phyloP scores from a whole-genome alignment of 1,139 yeast genomes.

The Hansenula lynferdii region DNA sequence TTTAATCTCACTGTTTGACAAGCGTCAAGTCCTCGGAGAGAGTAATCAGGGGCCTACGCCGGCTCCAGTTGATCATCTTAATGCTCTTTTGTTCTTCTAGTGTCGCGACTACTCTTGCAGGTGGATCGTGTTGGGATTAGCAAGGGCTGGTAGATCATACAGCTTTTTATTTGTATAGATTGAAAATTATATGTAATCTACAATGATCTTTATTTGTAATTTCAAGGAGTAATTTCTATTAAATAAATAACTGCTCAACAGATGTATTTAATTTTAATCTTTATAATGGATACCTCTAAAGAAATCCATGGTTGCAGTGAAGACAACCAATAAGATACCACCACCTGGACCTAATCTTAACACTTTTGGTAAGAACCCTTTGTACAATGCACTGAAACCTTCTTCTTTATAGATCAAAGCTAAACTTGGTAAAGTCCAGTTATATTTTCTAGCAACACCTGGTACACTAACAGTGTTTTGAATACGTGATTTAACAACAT shows the following conservation, averaged over 20 bases:
- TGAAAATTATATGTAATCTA: background rate
- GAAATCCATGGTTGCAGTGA: conserved; percentile 92
- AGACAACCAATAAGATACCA: conserved; percentile 93
- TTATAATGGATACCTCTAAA: conserved; percentile 59
- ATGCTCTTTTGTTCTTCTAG: conserved; percentile 44
- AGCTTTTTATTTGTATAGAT: conserved; percentile 18
- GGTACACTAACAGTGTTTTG: conserved; percentile 71
- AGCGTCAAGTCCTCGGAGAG: conserved; percentile 72
- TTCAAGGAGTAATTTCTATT: background rate
- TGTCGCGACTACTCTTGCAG: conserved; percentile 30
- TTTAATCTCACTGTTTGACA: conserved; percentile 30
- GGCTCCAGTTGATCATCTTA: conserved; percentile 47
- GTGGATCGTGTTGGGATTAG: conserved; percentile 29
- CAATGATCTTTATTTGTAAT: background rate
- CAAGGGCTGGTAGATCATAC: conserved; percentile 66
- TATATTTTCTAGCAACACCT: conserved; percentile 69
- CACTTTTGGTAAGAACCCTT: conserved; percentile 96
- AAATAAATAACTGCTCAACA: background rate
- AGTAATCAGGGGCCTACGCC: conserved; percentile 26
- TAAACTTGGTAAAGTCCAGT: conserved; percentile 87
- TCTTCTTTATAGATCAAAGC: conserved; percentile 79
- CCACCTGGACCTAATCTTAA: conserved; percentile 99
- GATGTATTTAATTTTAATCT: background rate
- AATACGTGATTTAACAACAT: conserved; percentile 95
- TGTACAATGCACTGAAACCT: conserved; percentile 83